A percentile compares a stretch with the other conserved stretches of the same genome.
phyloP scores from a whole-genome alignment of 208 protist species.

The Wallacemonas sp. region DNA sequence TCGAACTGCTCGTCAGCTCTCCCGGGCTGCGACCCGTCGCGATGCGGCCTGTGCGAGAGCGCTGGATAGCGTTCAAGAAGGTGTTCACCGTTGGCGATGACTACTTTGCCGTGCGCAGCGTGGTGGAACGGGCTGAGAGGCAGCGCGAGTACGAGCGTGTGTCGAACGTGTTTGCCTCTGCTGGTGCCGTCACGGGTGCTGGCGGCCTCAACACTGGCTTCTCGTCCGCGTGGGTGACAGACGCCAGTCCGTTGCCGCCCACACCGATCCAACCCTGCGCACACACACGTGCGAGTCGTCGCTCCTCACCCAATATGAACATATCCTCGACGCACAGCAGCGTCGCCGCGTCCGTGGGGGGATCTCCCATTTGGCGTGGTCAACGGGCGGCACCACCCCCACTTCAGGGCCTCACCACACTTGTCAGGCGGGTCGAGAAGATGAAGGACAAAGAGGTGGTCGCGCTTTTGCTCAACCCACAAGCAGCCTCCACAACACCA shows the following conservation, averaged over 20 bases:
- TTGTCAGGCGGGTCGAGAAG: conserved; percentile 49
- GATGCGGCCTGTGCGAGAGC: conserved; percentile 24
- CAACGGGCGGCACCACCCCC: neutral
- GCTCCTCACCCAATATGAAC: neutral
- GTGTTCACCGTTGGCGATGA: conserved; percentile 58
- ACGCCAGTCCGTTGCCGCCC: too few relatives aligned
- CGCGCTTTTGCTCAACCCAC: conserved; percentile 32
- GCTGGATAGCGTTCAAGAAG: conserved; percentile 64
- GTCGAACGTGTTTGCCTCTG: neutral
- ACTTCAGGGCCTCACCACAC: conserved; percentile 31
- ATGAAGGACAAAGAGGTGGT: conserved; percentile 59
- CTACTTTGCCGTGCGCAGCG: conserved; percentile 40
- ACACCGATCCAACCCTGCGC: neutral
- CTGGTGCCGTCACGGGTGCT: neutral
- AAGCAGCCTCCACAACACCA: neutral
- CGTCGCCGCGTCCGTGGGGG: neutral
- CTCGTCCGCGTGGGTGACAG: too few relatives aligned
- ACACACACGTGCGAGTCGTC: too few relatives aligned
- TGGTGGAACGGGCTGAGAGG: conserved; percentile 12
- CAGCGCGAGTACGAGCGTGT: neutral
- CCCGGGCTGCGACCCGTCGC: conserved; percentile 10
- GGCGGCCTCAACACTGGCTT: too few relatives aligned
- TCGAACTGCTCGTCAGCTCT: conserved; percentile 54
- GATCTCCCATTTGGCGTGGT: conserved; percentile 10
- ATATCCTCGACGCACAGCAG: neutral